Conservation (phyloP, 768 basidiomycete species). For the Boletus subcaerulescens region DNA sequence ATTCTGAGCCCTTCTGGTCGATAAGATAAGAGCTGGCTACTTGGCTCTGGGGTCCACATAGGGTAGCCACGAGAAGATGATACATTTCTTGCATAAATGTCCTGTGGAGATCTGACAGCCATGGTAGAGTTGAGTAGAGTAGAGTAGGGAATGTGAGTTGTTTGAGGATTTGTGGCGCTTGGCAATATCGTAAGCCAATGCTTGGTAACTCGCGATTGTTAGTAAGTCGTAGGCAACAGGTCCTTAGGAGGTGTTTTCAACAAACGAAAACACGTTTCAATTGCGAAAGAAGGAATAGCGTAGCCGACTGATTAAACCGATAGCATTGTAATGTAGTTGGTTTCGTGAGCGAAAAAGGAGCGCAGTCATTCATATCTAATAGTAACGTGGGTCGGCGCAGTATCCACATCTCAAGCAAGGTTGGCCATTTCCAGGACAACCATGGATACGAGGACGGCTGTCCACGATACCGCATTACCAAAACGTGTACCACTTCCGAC, state of each 20-base stretch:
- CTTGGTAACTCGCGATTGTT: conserved; percentile 7
- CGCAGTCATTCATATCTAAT: background rate
- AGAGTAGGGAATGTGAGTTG: background rate
- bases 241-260: background rate
- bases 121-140: conserved; percentile 5
- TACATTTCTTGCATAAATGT: conserved; percentile 24
- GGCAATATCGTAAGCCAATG: conserved; percentile 4
- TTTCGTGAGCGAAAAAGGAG: background rate
- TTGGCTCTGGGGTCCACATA: conserved; percentile 35
- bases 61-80: conserved; percentile 33
- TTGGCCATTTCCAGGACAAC: background rate
- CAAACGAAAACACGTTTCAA: conserved; percentile 4
- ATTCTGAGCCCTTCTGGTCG: conserved; percentile 31
- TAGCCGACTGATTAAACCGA: background rate
- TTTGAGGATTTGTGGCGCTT: conserved; percentile 9
- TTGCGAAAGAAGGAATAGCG: background rate
- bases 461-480: conserved; percentile 6
- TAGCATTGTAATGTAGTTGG: conserved; percentile 4
- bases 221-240: conserved; percentile 5
- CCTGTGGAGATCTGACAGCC: conserved; percentile 24
- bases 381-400: no score
- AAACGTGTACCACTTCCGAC: conserved; percentile 1
- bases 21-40: conserved; percentile 24
- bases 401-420: conserved; percentile 5
- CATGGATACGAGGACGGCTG: background rate